phyloP scores from a whole-genome alignment of 176 grass and related monocot genomes.

The Alopecurus myosuroides region DNA sequence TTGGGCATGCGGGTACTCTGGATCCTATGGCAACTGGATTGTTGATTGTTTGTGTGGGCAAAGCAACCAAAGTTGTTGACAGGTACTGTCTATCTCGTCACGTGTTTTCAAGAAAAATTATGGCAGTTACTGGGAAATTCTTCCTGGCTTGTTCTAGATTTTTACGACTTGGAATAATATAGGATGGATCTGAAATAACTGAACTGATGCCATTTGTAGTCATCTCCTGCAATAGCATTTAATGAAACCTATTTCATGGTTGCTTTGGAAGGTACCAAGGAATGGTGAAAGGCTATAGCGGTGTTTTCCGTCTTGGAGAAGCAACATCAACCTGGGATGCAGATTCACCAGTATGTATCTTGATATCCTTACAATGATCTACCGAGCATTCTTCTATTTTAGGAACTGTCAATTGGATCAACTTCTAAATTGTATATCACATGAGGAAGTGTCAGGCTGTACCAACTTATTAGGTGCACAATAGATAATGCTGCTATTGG shows the following conservation, averaged over 20 bases:
- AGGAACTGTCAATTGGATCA: background rate
- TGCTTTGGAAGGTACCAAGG: constrained; percentile 75
- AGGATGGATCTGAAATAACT: background rate
- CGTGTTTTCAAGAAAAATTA: background rate
- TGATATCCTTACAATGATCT: background rate
- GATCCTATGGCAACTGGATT: constrained; percentile 96
- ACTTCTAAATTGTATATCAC: background rate
- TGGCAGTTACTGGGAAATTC: background rate
- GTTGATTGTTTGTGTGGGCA: constrained; percentile 91
- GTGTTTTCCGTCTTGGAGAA: constrained; percentile 88
- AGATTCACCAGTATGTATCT: constrained; percentile 77
- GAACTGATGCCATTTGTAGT: background rate
- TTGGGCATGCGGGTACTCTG: constrained; percentile 92
- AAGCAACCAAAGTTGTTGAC: constrained; percentile 97
- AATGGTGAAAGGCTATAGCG: constrained; percentile 90
- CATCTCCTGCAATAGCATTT: background rate
- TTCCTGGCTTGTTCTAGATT: background rate
- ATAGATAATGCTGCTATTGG: background rate
- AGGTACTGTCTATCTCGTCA: constrained; percentile 39
- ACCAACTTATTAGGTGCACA: constrained; percentile 3
- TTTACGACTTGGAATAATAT: background rate
- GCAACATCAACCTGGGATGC: constrained; percentile 99
- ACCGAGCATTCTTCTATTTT: background rate
- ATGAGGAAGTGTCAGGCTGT: background rate
- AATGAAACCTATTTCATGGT: background rate